Evolutionary conservation across 805 yeast genomes (phyloP).

Genomic region (Starmerella stellata): DNA sequence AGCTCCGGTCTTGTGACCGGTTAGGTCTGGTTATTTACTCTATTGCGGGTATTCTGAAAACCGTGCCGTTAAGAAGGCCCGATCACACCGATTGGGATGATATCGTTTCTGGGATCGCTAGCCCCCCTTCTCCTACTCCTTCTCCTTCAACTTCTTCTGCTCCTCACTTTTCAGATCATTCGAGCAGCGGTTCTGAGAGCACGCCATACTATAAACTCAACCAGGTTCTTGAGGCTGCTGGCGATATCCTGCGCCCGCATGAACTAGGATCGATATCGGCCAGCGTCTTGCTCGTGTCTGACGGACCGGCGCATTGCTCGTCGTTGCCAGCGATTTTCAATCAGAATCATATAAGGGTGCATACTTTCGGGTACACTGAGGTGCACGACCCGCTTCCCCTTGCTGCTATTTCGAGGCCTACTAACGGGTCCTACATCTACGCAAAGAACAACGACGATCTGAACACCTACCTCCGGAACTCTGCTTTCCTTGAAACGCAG

Average conservation of each 20-base stretch:
- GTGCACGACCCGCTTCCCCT: slow-evolving; percentile 1
- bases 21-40: slow-evolving; percentile 3
- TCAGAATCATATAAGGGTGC: neutral
- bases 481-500: slow-evolving; percentile 1
- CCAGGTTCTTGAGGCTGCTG: neutral
- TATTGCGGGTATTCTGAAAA: neutral
- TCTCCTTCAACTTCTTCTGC: too few relatives aligned
- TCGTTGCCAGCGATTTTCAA: neutral
- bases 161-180: too few relatives aligned
- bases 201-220: neutral
- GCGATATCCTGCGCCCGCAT: neutral
- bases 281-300: slow-evolving; percentile 3
- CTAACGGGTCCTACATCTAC: slow-evolving; percentile 4
- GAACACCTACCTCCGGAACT: neutral
- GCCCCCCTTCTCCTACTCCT: neutral
- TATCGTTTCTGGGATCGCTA: neutral
- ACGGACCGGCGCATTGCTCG: neutral
- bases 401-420: slow-evolving; percentile 2
- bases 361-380: slow-evolving; percentile 1
- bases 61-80: neutral
- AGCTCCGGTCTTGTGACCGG: slow-evolving; percentile 2
- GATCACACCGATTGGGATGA: neutral
- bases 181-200: neutral
- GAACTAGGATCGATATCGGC: neutral
- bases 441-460: neutral